Conservation (phyloP, 768 basidiomycete genomes). For the Kwoniella mangroviensis region DNA sequence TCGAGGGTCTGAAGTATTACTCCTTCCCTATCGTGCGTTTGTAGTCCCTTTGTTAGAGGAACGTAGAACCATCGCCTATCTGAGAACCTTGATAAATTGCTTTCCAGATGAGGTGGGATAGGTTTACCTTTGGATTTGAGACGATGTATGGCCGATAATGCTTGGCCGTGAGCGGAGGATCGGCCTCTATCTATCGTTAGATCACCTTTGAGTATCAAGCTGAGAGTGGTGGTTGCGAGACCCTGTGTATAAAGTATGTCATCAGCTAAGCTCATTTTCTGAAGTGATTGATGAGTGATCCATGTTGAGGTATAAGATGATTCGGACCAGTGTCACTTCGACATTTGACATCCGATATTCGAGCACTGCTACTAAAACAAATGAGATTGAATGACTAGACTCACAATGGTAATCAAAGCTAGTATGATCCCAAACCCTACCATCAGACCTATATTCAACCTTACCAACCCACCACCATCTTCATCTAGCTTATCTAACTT, state of each 20-base stretch:
- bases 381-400: slow-evolving; percentile 4
- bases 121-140: slow-evolving; percentile 9
- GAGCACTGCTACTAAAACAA: too few species aligned
- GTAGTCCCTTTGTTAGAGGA: slow-evolving; percentile 11
- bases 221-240: slow-evolving; percentile 33
- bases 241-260: slow-evolving; percentile 24
- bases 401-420: slow-evolving; percentile 36
- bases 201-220: slow-evolving; percentile 29
- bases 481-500: slow-evolving; percentile 35
- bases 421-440: slow-evolving; percentile 34
- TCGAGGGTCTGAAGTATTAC: slow-evolving; percentile 26
- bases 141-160: slow-evolving; percentile 13
- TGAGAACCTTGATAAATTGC: slow-evolving; percentile 18
- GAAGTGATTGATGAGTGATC: too few species aligned
- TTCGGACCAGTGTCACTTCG: too few species aligned
- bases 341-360: too few species aligned
- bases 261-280: too few species aligned
- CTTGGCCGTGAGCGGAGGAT: slow-evolving; percentile 23
- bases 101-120: slow-evolving; percentile 21
- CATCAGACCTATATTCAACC: slow-evolving; percentile 35
- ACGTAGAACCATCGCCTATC: slow-evolving; percentile 37
- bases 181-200: slow-evolving; percentile 47
- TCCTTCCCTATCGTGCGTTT: slow-evolving; percentile 16
- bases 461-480: slow-evolving; percentile 12
- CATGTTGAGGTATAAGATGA: too few species aligned